Evolutionary conservation across 352 stramenopile genomes (phyloP).

Genomic region (Pythium aristosporum): DNA sequence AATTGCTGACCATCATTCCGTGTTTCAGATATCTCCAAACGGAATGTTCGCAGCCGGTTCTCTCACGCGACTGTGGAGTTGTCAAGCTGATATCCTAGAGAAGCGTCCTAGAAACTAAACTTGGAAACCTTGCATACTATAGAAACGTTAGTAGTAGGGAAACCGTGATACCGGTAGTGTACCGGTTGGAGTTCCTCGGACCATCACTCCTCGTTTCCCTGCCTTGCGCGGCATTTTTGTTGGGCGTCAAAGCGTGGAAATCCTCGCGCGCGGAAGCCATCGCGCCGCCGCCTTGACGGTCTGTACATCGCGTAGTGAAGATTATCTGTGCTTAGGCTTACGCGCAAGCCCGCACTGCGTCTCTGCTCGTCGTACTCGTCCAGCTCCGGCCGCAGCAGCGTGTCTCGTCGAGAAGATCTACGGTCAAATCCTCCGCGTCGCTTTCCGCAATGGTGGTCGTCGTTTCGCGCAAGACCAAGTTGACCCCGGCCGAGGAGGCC

Average conservation of each 20-base stretch:
- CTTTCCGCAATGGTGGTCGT: conserved; percentile 20
- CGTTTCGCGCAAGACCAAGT: conserved; percentile 20
- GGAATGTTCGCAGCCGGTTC: conserved; percentile 23
- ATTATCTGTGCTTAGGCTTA: not conserved
- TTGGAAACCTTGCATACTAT: conserved; percentile 7
- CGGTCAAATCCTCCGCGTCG: not conserved
- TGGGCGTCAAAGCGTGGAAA: conserved; percentile 11
- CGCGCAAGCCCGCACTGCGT: not conserved
- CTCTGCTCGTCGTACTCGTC: not conserved
- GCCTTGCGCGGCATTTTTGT: conserved; percentile 12
- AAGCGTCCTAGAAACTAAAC: conserved; percentile 4
- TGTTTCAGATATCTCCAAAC: conserved; percentile 15
- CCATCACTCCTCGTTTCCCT: conserved; percentile 12
- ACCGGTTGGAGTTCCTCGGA: not conserved
- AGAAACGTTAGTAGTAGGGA: not conserved
- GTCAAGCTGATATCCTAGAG: conserved; percentile 6
- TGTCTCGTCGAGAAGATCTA: conserved; percentile 9
- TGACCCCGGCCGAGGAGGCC: conserved; percentile 25
- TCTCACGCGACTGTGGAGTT: not conserved
- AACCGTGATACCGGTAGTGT: not conserved
- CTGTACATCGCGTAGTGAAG: not conserved
- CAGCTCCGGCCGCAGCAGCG: not conserved
- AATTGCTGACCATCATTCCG: conserved; percentile 14
- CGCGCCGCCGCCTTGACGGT: not conserved
- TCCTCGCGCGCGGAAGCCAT: not conserved